phyloP scores from a whole-genome alignment of 805 yeast species.

The Lipomyces japonicus region DNA sequence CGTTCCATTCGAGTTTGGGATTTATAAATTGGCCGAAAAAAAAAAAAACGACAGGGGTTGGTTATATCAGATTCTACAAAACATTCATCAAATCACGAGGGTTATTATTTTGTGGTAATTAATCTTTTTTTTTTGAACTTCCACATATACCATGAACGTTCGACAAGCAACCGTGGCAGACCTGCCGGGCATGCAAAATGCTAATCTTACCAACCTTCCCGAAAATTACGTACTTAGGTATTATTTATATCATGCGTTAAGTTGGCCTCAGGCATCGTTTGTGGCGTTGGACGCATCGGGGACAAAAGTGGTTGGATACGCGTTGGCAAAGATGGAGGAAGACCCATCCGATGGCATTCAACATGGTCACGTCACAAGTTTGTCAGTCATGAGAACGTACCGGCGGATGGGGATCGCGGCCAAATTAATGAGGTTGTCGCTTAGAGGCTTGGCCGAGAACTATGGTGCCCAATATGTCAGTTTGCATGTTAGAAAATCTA shows the following conservation, averaged over 20 bases:
- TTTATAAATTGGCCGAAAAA: too few species aligned
- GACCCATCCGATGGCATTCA: constrained; percentile 62
- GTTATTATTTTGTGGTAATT: too few species aligned
- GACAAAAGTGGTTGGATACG: constrained; percentile 90
- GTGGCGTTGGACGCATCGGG: constrained; percentile 72
- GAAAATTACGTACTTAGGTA: constrained; percentile 91
- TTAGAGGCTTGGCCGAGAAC: constrained; percentile 75
- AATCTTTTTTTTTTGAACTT: too few species aligned
- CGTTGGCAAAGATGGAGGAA: constrained; percentile 85
- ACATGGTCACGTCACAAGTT: constrained; percentile 91
- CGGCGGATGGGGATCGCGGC: constrained; percentile 94
- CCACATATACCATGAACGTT: constrained; percentile 62
- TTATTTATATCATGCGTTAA: constrained; percentile 85
- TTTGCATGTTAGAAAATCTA: constrained; percentile 88
- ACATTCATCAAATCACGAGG: too few species aligned
- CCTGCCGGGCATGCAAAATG: constrained; percentile 84
- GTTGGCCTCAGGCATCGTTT: constrained; percentile 98
- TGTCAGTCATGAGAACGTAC: constrained; percentile 93
- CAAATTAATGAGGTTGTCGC: constrained; percentile 78
- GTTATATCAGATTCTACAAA: too few species aligned
- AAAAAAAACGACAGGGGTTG: too few species aligned
- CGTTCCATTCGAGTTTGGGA: too few species aligned
- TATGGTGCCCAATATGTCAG: constrained; percentile 81
- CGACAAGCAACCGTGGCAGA: constrained; percentile 84
- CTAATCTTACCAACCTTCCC: constrained; percentile 58